Evolutionary conservation across 768 basidiomycete species (phyloP).

Genomic region (Pleurotus djamor): DNA sequence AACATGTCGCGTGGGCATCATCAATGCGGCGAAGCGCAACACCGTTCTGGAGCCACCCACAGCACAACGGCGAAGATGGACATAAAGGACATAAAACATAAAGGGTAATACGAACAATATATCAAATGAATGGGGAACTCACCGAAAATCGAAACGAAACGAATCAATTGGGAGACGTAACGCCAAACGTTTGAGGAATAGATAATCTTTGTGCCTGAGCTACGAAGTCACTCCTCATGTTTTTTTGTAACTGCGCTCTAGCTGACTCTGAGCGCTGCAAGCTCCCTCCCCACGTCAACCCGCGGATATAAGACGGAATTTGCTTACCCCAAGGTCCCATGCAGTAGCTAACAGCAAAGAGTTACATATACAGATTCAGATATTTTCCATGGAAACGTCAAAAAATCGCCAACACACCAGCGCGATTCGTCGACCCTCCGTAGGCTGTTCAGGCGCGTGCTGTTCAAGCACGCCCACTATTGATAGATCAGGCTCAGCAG

Average conservation of each 20-base stretch:
- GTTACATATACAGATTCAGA: constrained; percentile 1
- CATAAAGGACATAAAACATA: too few relatives aligned
- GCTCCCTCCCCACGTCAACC: not conserved
- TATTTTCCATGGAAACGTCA: constrained; percentile 6
- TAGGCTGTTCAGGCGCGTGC: constrained; percentile 43
- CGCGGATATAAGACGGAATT: constrained; percentile 20
- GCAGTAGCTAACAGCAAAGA: constrained; percentile 55
- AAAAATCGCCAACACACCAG: constrained; percentile 45
- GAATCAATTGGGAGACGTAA: constrained; percentile 68
- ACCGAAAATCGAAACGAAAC: constrained; percentile 89
- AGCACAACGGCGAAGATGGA: too few relatives aligned
- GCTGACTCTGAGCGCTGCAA: constrained; percentile 12
- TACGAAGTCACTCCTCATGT: constrained; percentile 10
- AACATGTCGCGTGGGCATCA: not conserved
- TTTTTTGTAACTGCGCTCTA: constrained; percentile 13
- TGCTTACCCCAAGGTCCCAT: constrained; percentile 75
- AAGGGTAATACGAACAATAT: too few relatives aligned
- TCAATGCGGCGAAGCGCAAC: not conserved
- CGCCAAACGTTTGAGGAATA: constrained; percentile 76
- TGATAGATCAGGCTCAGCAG: constrained; percentile 33
- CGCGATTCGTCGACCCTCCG: constrained; percentile 59
- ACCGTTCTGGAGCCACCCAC: too few relatives aligned
- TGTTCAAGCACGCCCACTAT: constrained; percentile 67
- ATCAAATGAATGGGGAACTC: constrained; percentile 15
- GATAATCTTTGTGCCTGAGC: constrained; percentile 79